phyloP scores from a whole-genome alignment of 2,329 filamentous ascomycete species.

The Penicillium sp. region DNA sequence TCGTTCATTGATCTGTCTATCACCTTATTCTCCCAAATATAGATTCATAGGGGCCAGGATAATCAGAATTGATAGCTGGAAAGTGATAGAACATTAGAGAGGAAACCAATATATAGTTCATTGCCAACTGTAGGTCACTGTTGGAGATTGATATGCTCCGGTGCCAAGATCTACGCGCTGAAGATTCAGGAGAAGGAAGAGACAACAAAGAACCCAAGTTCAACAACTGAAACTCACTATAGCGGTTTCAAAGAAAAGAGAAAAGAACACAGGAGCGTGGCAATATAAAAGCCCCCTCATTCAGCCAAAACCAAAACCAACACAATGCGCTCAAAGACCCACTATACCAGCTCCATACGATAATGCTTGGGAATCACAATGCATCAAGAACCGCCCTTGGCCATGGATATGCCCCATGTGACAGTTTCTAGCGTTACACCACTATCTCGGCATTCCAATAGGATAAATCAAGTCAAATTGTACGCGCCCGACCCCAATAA shows the following conservation, averaged over 20 bases:
- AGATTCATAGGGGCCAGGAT: neutral
- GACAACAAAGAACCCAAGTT: neutral
- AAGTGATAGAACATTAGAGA: neutral
- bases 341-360: neutral
- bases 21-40: neutral
- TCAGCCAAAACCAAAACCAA: neutral
- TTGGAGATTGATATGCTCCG: neutral
- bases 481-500: slow-evolving; percentile 2
- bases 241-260: neutral
- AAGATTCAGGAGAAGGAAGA: neutral
- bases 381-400: neutral
- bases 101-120: neutral
- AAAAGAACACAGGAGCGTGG: neutral
- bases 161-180: neutral
- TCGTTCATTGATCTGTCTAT: neutral
- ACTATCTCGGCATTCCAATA: neutral
- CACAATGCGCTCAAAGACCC: neutral
- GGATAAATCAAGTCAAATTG: neutral
- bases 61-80: too few species aligned
- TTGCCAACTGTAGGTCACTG: neutral
- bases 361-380: neutral
- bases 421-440: neutral
- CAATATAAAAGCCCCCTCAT: neutral
- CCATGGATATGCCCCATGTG: neutral
- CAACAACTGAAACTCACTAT: neutral